Conservation (phyloP, 2,329 filamentous ascomycete genomes). For the Phaeomoniella chlamydospora region DNA sequence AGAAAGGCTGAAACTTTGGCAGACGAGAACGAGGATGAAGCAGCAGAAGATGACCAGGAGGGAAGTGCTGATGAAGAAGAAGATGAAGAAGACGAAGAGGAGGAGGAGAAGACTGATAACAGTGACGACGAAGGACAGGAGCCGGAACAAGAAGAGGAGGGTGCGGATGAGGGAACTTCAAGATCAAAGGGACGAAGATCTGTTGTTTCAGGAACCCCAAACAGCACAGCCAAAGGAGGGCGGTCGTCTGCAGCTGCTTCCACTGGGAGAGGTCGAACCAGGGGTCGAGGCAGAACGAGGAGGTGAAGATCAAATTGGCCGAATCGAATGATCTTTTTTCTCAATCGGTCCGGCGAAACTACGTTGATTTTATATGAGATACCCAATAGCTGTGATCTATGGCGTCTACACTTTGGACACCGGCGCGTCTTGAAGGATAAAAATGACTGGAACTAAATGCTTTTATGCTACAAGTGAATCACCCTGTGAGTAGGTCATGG, state of each 20-base stretch:
- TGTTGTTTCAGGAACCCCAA: neutral
- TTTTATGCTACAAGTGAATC: too few species aligned
- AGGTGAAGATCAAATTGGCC: too few species aligned
- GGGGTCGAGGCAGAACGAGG: conserved; percentile 7
- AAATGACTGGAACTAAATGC: too few species aligned
- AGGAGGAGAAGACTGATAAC: neutral
- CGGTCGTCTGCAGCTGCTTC: too few species aligned
- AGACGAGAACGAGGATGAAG: conserved; percentile 23
- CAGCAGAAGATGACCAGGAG: conserved; percentile 23
- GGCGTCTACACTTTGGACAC: too few species aligned
- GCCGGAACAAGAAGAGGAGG: conserved; percentile 16
- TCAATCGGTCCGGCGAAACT: too few species aligned
- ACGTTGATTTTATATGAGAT: too few species aligned
- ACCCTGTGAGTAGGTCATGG: too few species aligned
- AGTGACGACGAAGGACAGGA: conserved; percentile 24
- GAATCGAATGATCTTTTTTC: too few species aligned
- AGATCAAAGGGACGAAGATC: neutral
- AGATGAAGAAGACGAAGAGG: conserved; percentile 20
- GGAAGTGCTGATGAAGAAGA: conserved; percentile 23
- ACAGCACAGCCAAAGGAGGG: neutral
- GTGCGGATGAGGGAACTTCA: neutral
- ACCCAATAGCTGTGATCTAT: too few species aligned
- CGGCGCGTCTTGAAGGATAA: too few species aligned
- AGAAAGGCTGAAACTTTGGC: conserved; percentile 16
- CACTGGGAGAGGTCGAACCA: neutral